Evolutionary conservation across 2,329 filamentous ascomycete species (phyloP).

Genomic region (Aspergillus sp.): DNA sequence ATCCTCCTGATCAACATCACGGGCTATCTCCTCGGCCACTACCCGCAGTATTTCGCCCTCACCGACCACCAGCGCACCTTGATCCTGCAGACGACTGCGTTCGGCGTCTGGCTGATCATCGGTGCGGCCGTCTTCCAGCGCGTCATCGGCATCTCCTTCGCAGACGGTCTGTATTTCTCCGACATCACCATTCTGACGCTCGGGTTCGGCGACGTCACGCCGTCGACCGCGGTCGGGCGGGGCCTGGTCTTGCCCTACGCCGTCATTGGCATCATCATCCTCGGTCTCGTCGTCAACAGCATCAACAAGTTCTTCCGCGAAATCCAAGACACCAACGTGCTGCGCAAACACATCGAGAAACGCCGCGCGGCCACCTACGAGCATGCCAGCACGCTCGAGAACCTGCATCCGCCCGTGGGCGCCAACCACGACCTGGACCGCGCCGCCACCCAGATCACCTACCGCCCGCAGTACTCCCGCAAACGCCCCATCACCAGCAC

Average conservation of each 20-base stretch:
- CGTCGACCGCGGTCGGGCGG: constrained; percentile 57
- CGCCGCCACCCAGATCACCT: constrained; percentile 7
- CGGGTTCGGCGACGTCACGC: constrained; percentile 63
- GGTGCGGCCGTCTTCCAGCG: constrained; percentile 73
- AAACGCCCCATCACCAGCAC: constrained; percentile 20
- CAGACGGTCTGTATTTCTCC: constrained; percentile 77
- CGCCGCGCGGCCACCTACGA: constrained; percentile 55
- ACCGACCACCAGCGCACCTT: constrained; percentile 80
- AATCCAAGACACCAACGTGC: constrained; percentile 61
- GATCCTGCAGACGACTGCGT: constrained; percentile 85
- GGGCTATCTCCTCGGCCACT: constrained; percentile 72
- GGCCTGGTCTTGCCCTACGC: constrained; percentile 81
- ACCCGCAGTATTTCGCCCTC: constrained; percentile 73
- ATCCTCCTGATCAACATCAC: constrained; percentile 77
- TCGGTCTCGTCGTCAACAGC: constrained; percentile 79
- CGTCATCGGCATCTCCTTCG: constrained; percentile 72
- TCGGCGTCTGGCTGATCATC: constrained; percentile 76
- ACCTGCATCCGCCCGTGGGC: constrained; percentile 15
- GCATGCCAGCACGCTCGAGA: constrained; percentile 49
- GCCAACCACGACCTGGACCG: constrained; percentile 4
- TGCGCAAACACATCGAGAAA: constrained; percentile 58
- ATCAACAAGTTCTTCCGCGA: constrained; percentile 67
- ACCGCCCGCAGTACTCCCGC: constrained; percentile 7
- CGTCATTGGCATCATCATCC: constrained; percentile 76
- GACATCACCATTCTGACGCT: constrained; percentile 66